Base-by-base conservation (phyloP, 768 basidiomycete species). In the Panaeolus cyanescens region DNA sequence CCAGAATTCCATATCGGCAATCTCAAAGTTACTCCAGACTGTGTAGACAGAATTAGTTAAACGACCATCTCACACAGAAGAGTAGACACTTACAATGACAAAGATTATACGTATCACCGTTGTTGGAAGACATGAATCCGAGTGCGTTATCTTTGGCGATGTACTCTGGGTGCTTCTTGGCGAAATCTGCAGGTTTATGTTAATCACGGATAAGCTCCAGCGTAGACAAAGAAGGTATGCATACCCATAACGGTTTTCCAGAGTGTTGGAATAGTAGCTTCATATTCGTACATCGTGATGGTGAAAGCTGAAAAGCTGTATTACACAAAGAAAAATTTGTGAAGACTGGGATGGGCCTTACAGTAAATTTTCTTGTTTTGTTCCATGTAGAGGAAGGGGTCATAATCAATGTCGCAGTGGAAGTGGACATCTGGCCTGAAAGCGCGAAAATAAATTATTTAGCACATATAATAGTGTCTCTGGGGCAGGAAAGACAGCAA, bases 351-450 rank as follows among this genome's bases (percentile, higher is more conserved):
- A 28, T 17, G 13, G 4, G 3, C 64, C 71, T 13, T 64, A 77
- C 89, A 86, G 66, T 92, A 93, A 0, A 85, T 77, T 71, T 89
- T 90, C 55, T 86, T 80, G 59, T 89, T 75, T 20, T 88, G 81
- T 69, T 88, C 80, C 89, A 92, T 91, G 70, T 80, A 83, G 5
- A 85, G 59, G 80, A 93, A 92, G 0, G 92, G 92, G 68, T 87
- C 85, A 34, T 77, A 79, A 59, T 81, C 74, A 60, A 88, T 72
- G 66, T 92, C 86, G 72, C 91, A 92, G 75, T 85, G 89, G 77
- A 87, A 89, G 72, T 90, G 88, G 56, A 92, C 86, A 63, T 85
- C 82, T 2, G 91, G 90, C 62, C 85, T 86, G 55, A 64, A 2
- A 66, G 65, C 6, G 75, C 67, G 77, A 79, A 79, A 53, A 19